These are phyloP conservation scores for Moniliophthora roreri DNA, from an alignment of 1,284 basidiomycete genomes.

Conservation along the genomic window DNA sequence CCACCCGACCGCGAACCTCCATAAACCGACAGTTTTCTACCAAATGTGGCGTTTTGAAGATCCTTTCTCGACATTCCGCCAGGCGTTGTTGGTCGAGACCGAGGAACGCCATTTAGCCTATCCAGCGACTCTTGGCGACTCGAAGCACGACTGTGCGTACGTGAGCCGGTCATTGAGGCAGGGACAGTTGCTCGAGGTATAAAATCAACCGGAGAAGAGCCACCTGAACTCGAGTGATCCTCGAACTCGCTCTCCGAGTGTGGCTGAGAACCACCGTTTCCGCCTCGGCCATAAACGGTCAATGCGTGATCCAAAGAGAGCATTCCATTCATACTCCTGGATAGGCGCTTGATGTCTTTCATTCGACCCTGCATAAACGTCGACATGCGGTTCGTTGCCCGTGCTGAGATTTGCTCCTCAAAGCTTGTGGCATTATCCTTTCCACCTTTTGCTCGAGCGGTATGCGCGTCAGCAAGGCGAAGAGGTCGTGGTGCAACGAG, in stretches of 20 bases:
- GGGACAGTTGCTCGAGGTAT: not conserved
- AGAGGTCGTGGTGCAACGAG: constrained; percentile 1
- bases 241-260: not conserved
- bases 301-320: constrained; percentile 12
- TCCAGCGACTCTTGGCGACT: constrained; percentile 7
- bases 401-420: constrained; percentile 8
- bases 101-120: constrained; percentile 1
- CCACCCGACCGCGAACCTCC: not conserved
- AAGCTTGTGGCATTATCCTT: constrained; percentile 4
- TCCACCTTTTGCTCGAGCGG: constrained; percentile 7
- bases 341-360: constrained; percentile 13
- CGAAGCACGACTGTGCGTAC: not conserved
- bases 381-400: constrained; percentile 12
- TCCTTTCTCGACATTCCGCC: constrained; percentile 4
- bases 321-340: constrained; percentile 3
- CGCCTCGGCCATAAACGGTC: constrained; percentile 7
- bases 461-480: constrained; percentile 14
- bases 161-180: not conserved
- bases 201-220: not conserved
- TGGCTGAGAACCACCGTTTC: not conserved
- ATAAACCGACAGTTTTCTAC: constrained; percentile 11
- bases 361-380: constrained; percentile 11
- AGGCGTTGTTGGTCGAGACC: not conserved
- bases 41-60: constrained; percentile 11
- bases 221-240: not conserved